phyloP scores from a whole-genome alignment of 176 grass and related monocot genomes.

The Carex parvula region DNA sequence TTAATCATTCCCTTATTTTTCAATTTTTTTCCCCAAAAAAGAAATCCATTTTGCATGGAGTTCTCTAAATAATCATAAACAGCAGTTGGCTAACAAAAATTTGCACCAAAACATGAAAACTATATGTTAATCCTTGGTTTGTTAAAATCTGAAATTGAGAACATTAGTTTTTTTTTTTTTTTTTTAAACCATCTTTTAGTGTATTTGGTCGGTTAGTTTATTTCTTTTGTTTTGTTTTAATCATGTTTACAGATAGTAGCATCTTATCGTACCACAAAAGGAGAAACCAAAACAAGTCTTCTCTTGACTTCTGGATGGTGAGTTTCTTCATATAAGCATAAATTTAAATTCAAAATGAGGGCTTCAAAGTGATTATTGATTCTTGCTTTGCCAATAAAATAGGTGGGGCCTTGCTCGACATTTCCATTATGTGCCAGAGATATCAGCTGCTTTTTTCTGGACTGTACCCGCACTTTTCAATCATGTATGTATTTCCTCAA shows the following conservation, averaged over 20 bases:
- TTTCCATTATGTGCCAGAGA: conserved; percentile 97
- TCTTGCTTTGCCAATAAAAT: conserved; percentile 28
- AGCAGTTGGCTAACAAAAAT: not conserved
- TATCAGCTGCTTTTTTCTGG: conserved; percentile 92
- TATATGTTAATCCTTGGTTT: not conserved
- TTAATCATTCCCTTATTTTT: not conserved
- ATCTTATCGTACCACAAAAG: conserved; percentile 68
- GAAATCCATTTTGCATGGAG: not conserved
- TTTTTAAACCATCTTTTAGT: not conserved
- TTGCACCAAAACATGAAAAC: not conserved
- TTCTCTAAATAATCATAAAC: not conserved
- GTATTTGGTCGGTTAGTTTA: not conserved
- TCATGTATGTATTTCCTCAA: conserved; percentile 50
- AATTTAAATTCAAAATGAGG: not conserved
- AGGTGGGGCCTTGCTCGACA: conserved; percentile 97
- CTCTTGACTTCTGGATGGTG: conserved; percentile 99
- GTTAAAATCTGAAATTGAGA: not conserved
- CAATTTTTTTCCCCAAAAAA: not conserved
- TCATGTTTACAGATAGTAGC: conserved; percentile 62
- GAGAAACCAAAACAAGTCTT: conserved; percentile 86
- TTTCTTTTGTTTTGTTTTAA: not conserved
- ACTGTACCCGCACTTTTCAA: conserved; percentile 75
- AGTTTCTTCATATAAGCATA: conserved; percentile 21
- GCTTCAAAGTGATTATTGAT: conserved; percentile 9
- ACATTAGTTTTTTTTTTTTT: not conserved